Evolutionary conservation across 2,329 filamentous ascomycete species (phyloP), one percentile per base, ranked within the genome.

Genomic region (Cordyceps farinosa): DNA sequence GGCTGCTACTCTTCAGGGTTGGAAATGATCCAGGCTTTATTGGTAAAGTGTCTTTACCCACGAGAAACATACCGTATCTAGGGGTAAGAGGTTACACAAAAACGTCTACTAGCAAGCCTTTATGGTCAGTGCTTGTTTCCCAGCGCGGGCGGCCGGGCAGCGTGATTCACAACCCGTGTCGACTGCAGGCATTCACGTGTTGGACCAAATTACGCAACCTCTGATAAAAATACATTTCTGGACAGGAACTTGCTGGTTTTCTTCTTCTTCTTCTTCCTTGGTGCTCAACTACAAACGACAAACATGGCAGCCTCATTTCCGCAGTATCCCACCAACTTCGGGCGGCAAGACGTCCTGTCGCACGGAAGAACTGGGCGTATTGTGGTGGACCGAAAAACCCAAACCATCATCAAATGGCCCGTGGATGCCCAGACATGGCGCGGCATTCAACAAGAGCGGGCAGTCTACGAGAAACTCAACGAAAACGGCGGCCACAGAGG

Each of bases 361-460:
- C 22, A 27, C 13, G 55, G 55, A 5, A 58, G 44, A 1, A 58
- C 42, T 11, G 55, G 55, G 44, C 9, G 40, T 3, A 50, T 58
- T 22, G 32, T 58, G 2, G 17, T 40, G n/a, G 55, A 58, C n/a
- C 11, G n/a, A n/a, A 17, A 5, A 10, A 58, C 55, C 5, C 55
- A 58, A 32, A 58, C 55, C 5, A 8, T 58, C 34, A 51, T 59
- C 44, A 40, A 48, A 27, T 59, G 56, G 55, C 56, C 56, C 5
- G 22, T 50, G 2, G 34, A 30, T 32, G 10, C 34, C n/a, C 8
- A 13, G 17, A 10, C 15, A 13, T 38, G 32, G 9, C 11, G 10
- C 15, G 45, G 56, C 10, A 59, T 59, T 32, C 32, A 50, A n/a
- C 30, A 47, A 13, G 56, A 59, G 32, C 9, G 22, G 5, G 13